Evolutionary conservation across 2,329 filamentous ascomycete species (phyloP), one percentile per base, ranked within the genome.

Genomic region (Metarhizium robertsii): DNA sequence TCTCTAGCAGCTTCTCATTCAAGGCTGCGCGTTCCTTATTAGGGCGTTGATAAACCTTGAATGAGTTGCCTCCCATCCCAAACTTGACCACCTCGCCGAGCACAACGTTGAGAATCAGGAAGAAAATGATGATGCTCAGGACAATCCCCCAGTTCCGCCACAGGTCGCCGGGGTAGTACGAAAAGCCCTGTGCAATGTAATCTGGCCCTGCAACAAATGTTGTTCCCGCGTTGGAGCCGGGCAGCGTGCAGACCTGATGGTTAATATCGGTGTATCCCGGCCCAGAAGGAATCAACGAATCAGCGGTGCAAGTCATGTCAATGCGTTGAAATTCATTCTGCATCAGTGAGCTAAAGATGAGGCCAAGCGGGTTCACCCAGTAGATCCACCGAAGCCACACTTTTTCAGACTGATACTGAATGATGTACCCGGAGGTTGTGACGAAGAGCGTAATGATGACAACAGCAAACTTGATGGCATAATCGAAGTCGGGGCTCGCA

Each of bases 71-170:
- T 7, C 87, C 90, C 67, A 87, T 86, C 46, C 89, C 88, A 61
- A 85, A 90, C 56, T 84, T 88, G 63, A 95, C 77, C 25, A 87
- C 75, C 67, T 96, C 91, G 65, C 90, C 91, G 0, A 92, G 77
- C 16, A 89, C 77, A 43, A 90, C 85, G 60, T 95, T 92, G 56
- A 88, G 72, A 11, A 81, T 69, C 3, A 96, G 75, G 72, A 95
- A 95, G 57, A 84, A 83, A 45, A 86, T 70, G 54, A 95, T 89
- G 59, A 95, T 80, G 2, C 78, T 84, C 11, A 91, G 67, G 58
- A 95, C 84, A 59, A 96, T 94, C 1, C 88, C 89, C 67, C 87
- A 89, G 69, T 94, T 91, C 46, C 89, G 79, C 90, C 90, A 95
- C 1, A 94, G 75, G 53, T 92, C 81, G 1, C 74, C 71, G 0